phyloP scores from a whole-genome alignment of 345 rosid species.

The Populus pruinosa region DNA sequence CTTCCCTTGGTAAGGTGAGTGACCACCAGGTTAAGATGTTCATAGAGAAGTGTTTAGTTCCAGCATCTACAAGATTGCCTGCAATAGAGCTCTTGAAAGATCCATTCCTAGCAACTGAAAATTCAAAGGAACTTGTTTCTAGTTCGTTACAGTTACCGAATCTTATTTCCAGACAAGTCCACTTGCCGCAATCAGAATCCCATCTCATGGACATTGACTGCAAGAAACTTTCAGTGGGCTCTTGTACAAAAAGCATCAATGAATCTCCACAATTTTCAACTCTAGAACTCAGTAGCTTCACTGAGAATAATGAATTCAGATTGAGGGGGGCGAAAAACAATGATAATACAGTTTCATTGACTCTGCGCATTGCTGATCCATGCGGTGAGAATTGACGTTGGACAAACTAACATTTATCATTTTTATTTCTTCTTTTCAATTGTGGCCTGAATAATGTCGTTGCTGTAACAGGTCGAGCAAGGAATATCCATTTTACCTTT shows the following conservation, averaged over 20 bases:
- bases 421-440: neutral
- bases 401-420: neutral
- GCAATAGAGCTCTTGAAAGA: conserved; percentile 76
- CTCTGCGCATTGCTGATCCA: conserved; percentile 56
- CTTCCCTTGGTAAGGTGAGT: conserved; percentile 61
- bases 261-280: conserved; percentile 33
- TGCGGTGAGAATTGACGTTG: conserved; percentile 38
- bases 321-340: conserved; percentile 50
- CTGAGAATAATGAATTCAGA: conserved; percentile 51
- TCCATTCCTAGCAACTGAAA: conserved; percentile 47
- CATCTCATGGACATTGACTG: conserved; percentile 64
- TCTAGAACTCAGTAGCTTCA: conserved; percentile 46
- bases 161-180: conserved; percentile 2
- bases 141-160: conserved; percentile 37
- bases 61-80: conserved; percentile 69
- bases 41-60: conserved; percentile 84
- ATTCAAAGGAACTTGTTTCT: conserved; percentile 51
- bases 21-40: conserved; percentile 64
- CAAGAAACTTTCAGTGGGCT: conserved; percentile 44
- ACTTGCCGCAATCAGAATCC: conserved; percentile 50
- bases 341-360: conserved; percentile 45
- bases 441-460: conserved; percentile 1
- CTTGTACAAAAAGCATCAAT: conserved; percentile 39
- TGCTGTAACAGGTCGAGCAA: conserved; percentile 48
- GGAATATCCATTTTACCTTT: conserved; percentile 66